Evolutionary conservation across 805 yeast species (phyloP), one percentile per base, ranked within the genome.

Genomic region (Phaffomyces antillensis): DNA sequence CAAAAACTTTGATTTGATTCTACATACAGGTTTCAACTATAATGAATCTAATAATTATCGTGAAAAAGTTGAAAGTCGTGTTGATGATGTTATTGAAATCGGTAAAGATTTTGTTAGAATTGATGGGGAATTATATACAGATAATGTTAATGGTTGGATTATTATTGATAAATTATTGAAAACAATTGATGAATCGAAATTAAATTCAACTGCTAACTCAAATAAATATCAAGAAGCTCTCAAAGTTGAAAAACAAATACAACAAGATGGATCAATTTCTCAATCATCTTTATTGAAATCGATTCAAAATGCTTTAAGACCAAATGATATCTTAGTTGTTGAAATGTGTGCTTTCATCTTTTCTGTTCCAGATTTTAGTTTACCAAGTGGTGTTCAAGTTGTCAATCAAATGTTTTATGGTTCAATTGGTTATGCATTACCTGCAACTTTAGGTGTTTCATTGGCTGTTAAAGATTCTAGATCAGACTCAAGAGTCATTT

Each of bases 291-390:
- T 75, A 36, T 75, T 83, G 79, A 66, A 72, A 39, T 67, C 75
- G 41, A 63, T 80, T 31, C 67, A 76, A 8, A 59, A 67, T 15
- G 74, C 77, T 72, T 68, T 81, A 44, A 65, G 66, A 51, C 75
- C 73, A 43, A 78, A 79, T 16, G 86, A 80, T 60, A 65, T 78
- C 23, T 66, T 80, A 13, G 72, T 80, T 36, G 72, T 81, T 12
- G 86, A 80, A 56, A 77, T 83, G 38, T 85, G 86, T 52, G 77
- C 86, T 10, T 76, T 83, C 7, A 71, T 83, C 4, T 79, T 80
- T 52, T 82, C 84, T 40, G 70, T 78, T 26, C 70, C 77, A 39
- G 81, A 78, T 51, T 66, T 82, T 15, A 60, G 64, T 47, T 76
- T 79, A 64, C 84, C 85, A 8, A 65, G 66, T 37, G 60, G 69